Evolutionary conservation across 805 yeast species (phyloP).

Genomic region (Candida mattraensis): DNA sequence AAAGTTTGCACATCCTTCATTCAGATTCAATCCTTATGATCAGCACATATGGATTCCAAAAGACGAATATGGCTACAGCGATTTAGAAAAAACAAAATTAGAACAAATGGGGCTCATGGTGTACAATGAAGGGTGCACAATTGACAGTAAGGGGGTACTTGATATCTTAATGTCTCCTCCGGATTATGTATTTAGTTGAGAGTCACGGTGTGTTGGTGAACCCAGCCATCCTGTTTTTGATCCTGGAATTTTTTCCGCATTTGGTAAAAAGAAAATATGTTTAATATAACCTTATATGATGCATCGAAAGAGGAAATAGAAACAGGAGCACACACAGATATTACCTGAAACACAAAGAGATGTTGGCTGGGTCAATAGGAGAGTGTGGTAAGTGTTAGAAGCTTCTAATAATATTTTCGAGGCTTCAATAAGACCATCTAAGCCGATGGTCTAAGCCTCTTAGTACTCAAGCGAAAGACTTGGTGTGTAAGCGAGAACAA

Average conservation of each 20-base stretch:
- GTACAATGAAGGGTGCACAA: slow-evolving; percentile 19
- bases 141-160: slow-evolving; percentile 13
- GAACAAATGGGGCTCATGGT: slow-evolving; percentile 24
- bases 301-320: no score
- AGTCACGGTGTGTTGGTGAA: slow-evolving; percentile 1
- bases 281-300: no score
- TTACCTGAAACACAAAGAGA: no score
- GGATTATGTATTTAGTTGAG: slow-evolving; percentile 12
- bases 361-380: no score
- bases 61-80: slow-evolving; percentile 35
- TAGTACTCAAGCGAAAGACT: no score
- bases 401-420: no score
- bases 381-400: no score
- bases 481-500: no score
- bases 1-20: slow-evolving; percentile 24
- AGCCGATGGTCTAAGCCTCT: no score
- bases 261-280: slow-evolving; percentile 17
- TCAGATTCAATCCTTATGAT: slow-evolving; percentile 21
- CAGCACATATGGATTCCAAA: slow-evolving; percentile 29
- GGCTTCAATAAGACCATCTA: no score
- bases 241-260: slow-evolving; percentile 15
- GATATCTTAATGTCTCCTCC: slow-evolving; percentile 19
- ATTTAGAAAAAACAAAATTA: slow-evolving; percentile 23
- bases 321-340: no score
- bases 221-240: slow-evolving; percentile 20